Percentiles rank a stretch among this genome's conserved stretches.
These are phyloP conservation scores for Carpinus fangiana DNA, from an alignment of 306 rosid genomes.

Conservation along the genomic window DNA sequence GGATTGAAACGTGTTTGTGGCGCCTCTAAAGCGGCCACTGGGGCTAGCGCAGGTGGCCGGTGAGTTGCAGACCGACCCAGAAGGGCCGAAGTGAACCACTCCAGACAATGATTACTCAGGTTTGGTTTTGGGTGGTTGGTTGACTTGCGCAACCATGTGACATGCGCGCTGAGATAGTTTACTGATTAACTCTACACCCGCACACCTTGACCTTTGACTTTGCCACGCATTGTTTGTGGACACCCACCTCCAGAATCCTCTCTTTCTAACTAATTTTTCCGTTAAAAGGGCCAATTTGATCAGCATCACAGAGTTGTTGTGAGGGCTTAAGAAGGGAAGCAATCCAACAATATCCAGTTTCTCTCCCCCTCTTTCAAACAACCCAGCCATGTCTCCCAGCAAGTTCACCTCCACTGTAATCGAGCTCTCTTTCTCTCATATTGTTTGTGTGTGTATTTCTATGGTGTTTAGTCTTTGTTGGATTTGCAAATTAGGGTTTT, in stretches of 20 bases:
- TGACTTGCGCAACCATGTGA: not conserved
- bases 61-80: too few relatives aligned
- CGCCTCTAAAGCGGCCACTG: too few relatives aligned
- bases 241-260: not conserved
- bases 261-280: not conserved
- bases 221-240: conserved; percentile 32
- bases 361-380: not conserved
- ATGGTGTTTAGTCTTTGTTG: conserved; percentile 5
- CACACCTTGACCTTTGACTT: not conserved
- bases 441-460: not conserved
- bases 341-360: conserved; percentile 1
- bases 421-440: conserved; percentile 24
- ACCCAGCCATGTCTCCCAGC: conserved; percentile 72
- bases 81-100: not conserved
- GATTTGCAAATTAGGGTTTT: not conserved
- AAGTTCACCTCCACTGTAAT: conserved; percentile 71
- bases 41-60: too few relatives aligned
- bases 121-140: not conserved
- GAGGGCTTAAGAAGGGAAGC: not conserved
- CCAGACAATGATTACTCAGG: not conserved
- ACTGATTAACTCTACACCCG: not conserved
- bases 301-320: not conserved
- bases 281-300: not conserved
- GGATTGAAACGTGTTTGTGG: too few relatives aligned
- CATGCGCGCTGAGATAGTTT: not conserved